Evolutionary conservation across 352 stramenopile species (phyloP).

Genomic region (Phytophthora palmivora): DNA sequence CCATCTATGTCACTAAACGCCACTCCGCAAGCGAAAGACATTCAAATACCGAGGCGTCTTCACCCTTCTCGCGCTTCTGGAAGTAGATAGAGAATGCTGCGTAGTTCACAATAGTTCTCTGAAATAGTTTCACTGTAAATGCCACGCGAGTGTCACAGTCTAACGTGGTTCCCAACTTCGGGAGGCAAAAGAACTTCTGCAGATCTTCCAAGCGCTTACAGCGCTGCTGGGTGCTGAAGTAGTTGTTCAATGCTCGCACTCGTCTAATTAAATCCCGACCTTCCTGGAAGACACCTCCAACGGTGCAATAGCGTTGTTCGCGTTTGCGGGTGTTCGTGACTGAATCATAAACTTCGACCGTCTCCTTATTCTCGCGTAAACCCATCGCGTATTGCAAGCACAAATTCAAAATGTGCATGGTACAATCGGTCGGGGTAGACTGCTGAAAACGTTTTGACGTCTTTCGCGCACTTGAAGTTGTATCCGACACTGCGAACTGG

Average conservation of each 20-base stretch:
- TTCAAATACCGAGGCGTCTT: slow-evolving; percentile 9
- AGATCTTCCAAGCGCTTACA: neutral
- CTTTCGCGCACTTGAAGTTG: neutral
- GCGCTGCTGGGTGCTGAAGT: slow-evolving; percentile 1
- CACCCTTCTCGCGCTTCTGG: neutral
- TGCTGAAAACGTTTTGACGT: slow-evolving; percentile 10
- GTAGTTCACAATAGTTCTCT: slow-evolving; percentile 14
- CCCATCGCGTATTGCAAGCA: slow-evolving; percentile 8
- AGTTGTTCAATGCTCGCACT: slow-evolving; percentile 10
- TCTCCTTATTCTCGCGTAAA: slow-evolving; percentile 5
- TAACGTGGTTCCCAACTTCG: neutral
- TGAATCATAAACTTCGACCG: neutral
- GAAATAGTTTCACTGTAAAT: slow-evolving; percentile 21
- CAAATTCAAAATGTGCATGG: slow-evolving; percentile 13
- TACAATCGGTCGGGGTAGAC: neutral
- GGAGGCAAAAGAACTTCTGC: slow-evolving; percentile 1
- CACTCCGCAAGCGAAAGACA: neutral
- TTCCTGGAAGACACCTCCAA: slow-evolving; percentile 4
- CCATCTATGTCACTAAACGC: slow-evolving; percentile 5
- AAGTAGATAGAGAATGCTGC: slow-evolving; percentile 9
- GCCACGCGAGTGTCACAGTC: slow-evolving; percentile 22
- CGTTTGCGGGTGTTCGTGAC: neutral
- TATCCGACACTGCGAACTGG: slow-evolving; percentile 13
- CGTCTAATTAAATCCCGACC: neutral
- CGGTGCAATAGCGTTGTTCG: neutral